Percentiles rank a stretch among this genome's conserved stretches.
Conservation (phyloP, 805 yeast species). For the Candida ficus region DNA sequence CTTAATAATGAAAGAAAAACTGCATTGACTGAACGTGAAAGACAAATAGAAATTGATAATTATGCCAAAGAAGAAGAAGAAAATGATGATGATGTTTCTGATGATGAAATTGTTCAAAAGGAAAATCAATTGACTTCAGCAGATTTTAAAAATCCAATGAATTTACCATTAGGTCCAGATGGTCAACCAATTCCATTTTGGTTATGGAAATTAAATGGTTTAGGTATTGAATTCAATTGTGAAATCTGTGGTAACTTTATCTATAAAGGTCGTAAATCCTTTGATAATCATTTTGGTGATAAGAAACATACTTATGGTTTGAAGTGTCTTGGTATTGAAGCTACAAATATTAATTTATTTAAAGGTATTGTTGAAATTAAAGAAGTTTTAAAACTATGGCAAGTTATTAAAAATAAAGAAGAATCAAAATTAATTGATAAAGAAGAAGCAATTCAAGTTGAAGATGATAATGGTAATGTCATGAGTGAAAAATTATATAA, state of each 20-base stretch:
- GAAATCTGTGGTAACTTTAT: conserved; percentile 79
- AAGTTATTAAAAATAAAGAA: conserved; percentile 29
- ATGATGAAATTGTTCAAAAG: conserved; percentile 25
- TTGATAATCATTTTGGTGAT: conserved; percentile 71
- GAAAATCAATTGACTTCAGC: too few species aligned
- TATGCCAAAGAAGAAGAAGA: conserved; percentile 14
- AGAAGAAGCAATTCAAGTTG: conserved; percentile 71
- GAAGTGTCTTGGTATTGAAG: conserved; percentile 63
- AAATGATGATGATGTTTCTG: conserved; percentile 22
- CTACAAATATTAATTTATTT: conserved; percentile 40
- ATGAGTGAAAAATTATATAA: conserved; percentile 79
- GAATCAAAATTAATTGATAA: conserved; percentile 24
- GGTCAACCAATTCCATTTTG: conserved; percentile 92
- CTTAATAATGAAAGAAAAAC: conserved; percentile 59
- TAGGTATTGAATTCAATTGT: conserved; percentile 65
- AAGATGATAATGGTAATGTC: conserved; percentile 90
- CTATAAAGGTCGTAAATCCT: conserved; percentile 70
- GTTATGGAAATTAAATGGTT: conserved; percentile 87
- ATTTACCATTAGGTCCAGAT: conserved; percentile 78
- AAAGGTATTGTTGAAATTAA: conserved; percentile 59
- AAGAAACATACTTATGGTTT: conserved; percentile 70
- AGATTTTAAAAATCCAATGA: conserved; percentile 37
- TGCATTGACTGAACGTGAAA: conserved; percentile 58
- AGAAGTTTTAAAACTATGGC: conserved; percentile 64
- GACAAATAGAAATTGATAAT: conserved; percentile 27